Evolutionary conservation across 176 grass and related monocot genomes (phyloP), one percentile per base, ranked within the genome.

Genomic region (Echinochloa phyllopogon): DNA sequence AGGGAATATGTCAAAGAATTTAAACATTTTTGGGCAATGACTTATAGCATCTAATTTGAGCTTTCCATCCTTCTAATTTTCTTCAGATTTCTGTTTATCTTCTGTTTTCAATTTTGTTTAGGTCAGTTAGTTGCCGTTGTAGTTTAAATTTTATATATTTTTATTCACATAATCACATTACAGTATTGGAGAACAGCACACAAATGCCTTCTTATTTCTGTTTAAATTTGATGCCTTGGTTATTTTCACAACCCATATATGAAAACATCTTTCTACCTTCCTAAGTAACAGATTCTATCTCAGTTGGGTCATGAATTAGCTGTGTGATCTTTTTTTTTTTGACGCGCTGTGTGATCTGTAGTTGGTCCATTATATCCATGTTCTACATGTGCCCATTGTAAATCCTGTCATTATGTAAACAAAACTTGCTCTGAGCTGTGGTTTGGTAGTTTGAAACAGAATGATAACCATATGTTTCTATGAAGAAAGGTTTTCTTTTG

Each of bases 181-280:
- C 74, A 41, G 6, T 79, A 37, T 38, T 79, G 65, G 53, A 88
- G 53, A 78, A 79, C 45, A 66, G 21, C 39, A 48, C 39, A 69
- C 69, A 69, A 69, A 53, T 50, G 16, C 52, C 18, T 68, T 75
- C 75, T 17, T 18, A 75, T 75, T 84, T 75, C 24, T 61, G 29
- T 75, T 57, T 13, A 42, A 25, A 78, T 42, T 62, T 72, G 17
- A 75, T 85, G 23, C 27, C 17, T 73, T 6, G 15, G 2, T 7
- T 27, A 40, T 62, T 61, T 49, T 23, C 6, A 18, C 52, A 9
- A 15, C 9, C 43, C 9, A 51, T 47, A 69, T 58, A 4, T 69
- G 27, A 63, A 69, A 41, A 69, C 36, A 55, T 38, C 18, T 42
- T 43, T 84, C 33, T 72, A 79, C 55, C 29, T 75, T 75, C n/a